Evolutionary conservation across 352 stramenopile species (phyloP), one percentile per base, ranked within the genome.

Genomic region (Globisporangium spinosum): DNA sequence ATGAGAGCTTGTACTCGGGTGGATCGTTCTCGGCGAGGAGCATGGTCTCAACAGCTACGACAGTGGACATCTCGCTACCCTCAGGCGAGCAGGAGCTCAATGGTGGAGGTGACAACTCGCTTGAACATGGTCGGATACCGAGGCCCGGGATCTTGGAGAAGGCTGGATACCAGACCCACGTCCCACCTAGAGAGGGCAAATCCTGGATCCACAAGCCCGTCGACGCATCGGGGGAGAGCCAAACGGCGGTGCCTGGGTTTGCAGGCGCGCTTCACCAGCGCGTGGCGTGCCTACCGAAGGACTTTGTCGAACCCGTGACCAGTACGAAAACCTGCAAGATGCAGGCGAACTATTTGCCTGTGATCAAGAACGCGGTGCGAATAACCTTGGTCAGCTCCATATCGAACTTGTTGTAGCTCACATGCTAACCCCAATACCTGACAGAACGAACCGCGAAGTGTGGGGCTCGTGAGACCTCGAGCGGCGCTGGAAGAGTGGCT

Each of bases 401-500:
- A 9, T 25, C 5, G 12, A 45, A 45, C 23, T 49, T 20, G 17
- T 54, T 1, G 17, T 45, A 9, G 0, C n/a, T 55, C 17, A 40
- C 22, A 9, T 13, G 35, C 17, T 49, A 13, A 20, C 45, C n/a
- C 56, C 4, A 54, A 7, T 32, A 3, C 12, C 0, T 62, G 17
- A 29, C 54, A 87, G 74, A 97, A 97, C 29, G 77, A 96, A 64
- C 89, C 89, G 5, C 80, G 77, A 10, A 89, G 86, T 51, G 89
- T 98, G 7, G 92, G 93, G 0, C 82, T 95, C n/a, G 89, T 98
- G 20, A 84, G 89, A 25, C 91, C 95, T 32, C 82, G 90, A 13
- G 76, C 73, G 27, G 89, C 90, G 3, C 75, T 94, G 10, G 87
- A 96, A 13, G 93, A 98, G 70, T 98, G 95, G 95, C 70, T 97